Conservation (phyloP, 1,284 basidiomycete species). For the Marasmius fiardii region DNA sequence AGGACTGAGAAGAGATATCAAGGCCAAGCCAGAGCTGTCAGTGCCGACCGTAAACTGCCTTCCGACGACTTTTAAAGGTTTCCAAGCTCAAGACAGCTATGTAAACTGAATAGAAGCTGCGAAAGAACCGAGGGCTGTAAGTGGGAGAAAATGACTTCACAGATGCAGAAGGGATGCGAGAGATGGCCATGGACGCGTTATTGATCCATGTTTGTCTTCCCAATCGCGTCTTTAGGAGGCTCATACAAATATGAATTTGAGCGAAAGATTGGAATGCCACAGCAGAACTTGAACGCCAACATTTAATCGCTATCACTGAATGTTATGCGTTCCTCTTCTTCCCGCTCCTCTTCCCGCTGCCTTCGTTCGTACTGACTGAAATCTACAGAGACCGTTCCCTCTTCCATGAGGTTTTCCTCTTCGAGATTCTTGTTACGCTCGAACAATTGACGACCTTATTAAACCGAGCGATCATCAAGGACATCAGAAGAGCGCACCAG, state of each 20-base stretch:
- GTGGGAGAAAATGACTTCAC: too few relatives aligned
- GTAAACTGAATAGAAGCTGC: too few relatives aligned
- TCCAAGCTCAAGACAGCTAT: too few relatives aligned
- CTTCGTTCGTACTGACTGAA: conserved; percentile 82
- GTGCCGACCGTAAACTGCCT: too few relatives aligned
- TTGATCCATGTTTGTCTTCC: not conserved
- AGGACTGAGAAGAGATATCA: too few relatives aligned
- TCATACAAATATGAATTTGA: too few relatives aligned
- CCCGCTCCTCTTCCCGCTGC: conserved; percentile 46
- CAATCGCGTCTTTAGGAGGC: not conserved
- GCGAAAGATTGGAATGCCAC: not conserved
- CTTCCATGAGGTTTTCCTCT: conserved; percentile 79
- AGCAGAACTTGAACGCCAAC: not conserved
- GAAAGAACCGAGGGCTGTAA: too few relatives aligned
- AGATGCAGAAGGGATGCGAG: too few relatives aligned
- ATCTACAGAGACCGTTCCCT: conserved; percentile 83
- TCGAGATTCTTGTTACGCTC: conserved; percentile 74
- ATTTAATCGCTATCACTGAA: conserved; percentile 81
- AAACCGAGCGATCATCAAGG: not conserved
- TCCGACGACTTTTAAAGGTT: too few relatives aligned
- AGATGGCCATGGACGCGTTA: too few relatives aligned
- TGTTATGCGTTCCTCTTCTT: conserved; percentile 55
- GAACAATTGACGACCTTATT: conserved; percentile 84
- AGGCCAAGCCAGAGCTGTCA: too few relatives aligned
- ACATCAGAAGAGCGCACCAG: not conserved